A percentile compares a stretch with the other conserved stretches of the same genome.
Conservation (phyloP, 176 grass and related monocot species). For the Oryza australiensis region DNA sequence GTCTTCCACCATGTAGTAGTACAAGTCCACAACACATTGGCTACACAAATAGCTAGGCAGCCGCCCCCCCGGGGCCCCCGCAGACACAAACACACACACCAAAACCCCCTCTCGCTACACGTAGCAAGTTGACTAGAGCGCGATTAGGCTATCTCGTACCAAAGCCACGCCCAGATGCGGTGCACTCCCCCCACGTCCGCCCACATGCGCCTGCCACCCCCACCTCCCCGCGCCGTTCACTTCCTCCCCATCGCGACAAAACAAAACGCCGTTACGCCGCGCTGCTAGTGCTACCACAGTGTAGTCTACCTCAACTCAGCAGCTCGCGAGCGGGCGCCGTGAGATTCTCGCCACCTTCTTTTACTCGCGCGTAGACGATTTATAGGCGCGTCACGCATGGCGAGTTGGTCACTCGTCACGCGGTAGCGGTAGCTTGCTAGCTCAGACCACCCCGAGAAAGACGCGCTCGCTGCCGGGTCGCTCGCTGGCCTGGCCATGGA, state of each 20-base stretch:
- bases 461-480: too few relatives aligned
- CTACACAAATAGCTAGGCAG: not conserved
- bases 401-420: not conserved
- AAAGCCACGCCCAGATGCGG: not conserved
- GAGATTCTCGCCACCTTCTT: not conserved
- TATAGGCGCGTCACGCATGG: slow-evolving; percentile 4
- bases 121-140: slow-evolving; percentile 30
- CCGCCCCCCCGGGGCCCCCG: too few relatives aligned
- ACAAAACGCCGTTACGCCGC: slow-evolving; percentile 21
- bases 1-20: not conserved
- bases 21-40: not conserved
- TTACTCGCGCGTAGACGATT: not conserved
- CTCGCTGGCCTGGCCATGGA: slow-evolving; percentile 19
- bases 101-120: not conserved
- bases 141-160: slow-evolving; percentile 5
- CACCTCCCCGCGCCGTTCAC: not conserved
- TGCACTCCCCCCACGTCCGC: not conserved
- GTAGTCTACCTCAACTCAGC: not conserved
- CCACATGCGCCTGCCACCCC: slow-evolving; percentile 20
- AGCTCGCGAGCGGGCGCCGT: not conserved
- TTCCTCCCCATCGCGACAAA: not conserved
- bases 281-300: not conserved
- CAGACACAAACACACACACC: too few relatives aligned
- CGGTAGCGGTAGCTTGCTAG: not conserved
- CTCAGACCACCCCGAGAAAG: not conserved